These are phyloP conservation scores for Boletus sp. DNA, from an alignment of 1,284 basidiomycete genomes.

Conservation along the genomic window DNA sequence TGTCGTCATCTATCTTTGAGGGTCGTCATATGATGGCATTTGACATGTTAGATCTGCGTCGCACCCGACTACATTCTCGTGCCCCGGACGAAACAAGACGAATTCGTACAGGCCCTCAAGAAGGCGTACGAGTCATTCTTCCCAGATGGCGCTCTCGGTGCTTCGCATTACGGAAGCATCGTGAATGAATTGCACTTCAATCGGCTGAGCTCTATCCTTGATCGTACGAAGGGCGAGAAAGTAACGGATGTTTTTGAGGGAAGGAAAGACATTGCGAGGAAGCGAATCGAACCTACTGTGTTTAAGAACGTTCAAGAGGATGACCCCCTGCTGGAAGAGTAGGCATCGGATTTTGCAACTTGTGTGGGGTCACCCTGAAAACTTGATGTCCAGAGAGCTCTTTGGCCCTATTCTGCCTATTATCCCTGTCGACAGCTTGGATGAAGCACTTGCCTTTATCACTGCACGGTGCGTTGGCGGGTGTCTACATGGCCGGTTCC, in stretches of 20 bases:
- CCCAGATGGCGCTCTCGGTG: conserved; percentile 26
- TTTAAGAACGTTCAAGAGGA: conserved; percentile 17
- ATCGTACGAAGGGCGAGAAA: conserved; percentile 51
- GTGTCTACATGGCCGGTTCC: too few relatives aligned
- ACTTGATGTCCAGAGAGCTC: conserved; percentile 44
- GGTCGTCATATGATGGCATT: background rate
- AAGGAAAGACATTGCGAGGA: conserved; percentile 40
- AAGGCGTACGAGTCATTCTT: conserved; percentile 33
- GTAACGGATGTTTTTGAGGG: conserved; percentile 43
- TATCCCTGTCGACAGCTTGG: conserved; percentile 49
- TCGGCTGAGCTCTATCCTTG: conserved; percentile 37
- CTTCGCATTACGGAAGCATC: conserved; percentile 19
- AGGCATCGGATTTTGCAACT: background rate
- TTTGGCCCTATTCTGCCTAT: conserved; percentile 71
- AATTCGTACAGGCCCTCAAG: conserved; percentile 50
- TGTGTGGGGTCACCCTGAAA: background rate
- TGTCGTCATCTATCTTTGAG: background rate
- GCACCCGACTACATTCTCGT: conserved; percentile 64
- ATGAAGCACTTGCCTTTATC: conserved; percentile 38
- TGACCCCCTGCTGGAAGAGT: conserved; percentile 31
- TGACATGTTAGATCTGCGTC: conserved; percentile 47
- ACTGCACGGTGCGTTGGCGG: conserved; percentile 37
- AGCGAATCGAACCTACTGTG: conserved; percentile 26
- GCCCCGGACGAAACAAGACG: conserved; percentile 43
- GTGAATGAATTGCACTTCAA: conserved; percentile 24